Base-by-base conservation (phyloP, 805 yeast genomes). In the Schwanniomyces occidentalis region DNA sequence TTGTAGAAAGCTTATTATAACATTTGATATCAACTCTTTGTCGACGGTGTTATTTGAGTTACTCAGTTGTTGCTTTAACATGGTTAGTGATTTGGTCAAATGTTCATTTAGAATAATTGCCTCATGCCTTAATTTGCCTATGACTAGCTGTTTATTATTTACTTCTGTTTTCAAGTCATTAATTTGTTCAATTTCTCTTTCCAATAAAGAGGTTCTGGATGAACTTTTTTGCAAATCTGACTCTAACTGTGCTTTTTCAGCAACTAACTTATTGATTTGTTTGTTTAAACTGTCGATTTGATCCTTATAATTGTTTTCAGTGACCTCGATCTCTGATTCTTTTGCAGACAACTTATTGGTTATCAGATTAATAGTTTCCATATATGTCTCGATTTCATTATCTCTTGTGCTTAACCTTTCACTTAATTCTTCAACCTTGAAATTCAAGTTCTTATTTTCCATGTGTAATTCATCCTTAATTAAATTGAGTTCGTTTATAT, bases 61-160 rank as follows among this genome's bases (percentile, higher is more conserved):
- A 24, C 80, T 78, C 25, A 85, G 78, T 34, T 82, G 85, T 52
- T 82, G 82, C 49, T 89, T 87, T 40, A 93, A 75, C 73, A 91
- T 70, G 16, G 87, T 78, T 42, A 91, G 64, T 1, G 98, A 95
- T 52, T 93, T 91, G n/a, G 96, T 89, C 35, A 93, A 65, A 62
- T 93, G 98, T 54, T 93, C 99, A 56, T 93, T 93, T 38, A 91
- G 65, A 16, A 87, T 86, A 7, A 93, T 91, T 2, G 95, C 91
- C 58, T 93, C 99, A 57, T 91, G 98, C 34, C 97, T 77, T 32
- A 93, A 72, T 55, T 91, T 93, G 2, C 98, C 98, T 33, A 93
- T 78, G 32, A 81, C 75, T 21, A 90, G 64, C 39, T 81, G 87
- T 58, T 87, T 89, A 41, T 52, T 56, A 28, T 65, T 61, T 14